Conservation (phyloP, 2,329 filamentous ascomycete species). For the Fusarium tupiense region DNA sequence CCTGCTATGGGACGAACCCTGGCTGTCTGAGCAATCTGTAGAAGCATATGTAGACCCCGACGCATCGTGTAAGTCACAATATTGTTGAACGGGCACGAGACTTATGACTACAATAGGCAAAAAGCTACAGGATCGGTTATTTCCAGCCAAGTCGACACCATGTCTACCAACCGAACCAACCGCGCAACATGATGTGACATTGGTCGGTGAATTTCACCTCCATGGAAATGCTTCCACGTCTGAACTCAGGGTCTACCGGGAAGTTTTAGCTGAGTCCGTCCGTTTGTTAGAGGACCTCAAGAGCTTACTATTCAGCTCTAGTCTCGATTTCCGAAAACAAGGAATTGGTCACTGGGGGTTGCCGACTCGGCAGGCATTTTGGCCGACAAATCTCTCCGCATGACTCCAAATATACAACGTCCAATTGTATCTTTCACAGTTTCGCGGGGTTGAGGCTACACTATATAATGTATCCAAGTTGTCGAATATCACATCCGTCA, state of each 20-base stretch:
- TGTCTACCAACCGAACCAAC: background rate
- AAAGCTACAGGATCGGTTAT: background rate
- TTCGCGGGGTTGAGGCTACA: background rate
- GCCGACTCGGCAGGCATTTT: background rate
- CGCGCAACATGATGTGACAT: background rate
- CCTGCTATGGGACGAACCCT: background rate
- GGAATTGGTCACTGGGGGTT: background rate
- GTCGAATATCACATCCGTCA: constrained; percentile 10
- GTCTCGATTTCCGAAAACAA: background rate
- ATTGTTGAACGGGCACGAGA: background rate
- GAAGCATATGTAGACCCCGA: background rate
- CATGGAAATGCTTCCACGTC: background rate
- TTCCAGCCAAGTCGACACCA: background rate
- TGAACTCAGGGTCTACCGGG: background rate
- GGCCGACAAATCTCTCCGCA: background rate
- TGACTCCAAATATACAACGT: background rate
- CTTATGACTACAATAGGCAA: background rate
- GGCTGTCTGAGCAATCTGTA: background rate
- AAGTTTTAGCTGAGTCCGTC: no score
- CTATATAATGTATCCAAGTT: background rate
- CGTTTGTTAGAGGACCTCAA: background rate
- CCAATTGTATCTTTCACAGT: background rate
- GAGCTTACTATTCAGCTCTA: background rate
- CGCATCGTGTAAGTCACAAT: background rate
- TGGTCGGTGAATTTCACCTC: background rate